A percentile compares a stretch with the other conserved stretches of the same genome.
Conservation (phyloP, 192 early-diverging fungal genomes). For the Coemansia biformis region DNA sequence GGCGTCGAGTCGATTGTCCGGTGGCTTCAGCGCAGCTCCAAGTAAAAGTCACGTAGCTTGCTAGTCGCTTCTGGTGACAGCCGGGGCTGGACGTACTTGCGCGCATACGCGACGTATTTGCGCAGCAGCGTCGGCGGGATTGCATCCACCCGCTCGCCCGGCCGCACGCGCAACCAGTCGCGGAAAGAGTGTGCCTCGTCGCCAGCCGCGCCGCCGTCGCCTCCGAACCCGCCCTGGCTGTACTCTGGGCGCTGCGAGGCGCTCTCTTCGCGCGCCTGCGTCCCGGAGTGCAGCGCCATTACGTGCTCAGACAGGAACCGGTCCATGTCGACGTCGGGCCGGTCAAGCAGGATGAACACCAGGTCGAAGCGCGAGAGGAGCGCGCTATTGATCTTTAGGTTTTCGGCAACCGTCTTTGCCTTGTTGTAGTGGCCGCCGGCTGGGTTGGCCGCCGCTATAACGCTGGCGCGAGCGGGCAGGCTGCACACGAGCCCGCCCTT, state of each 20-base stretch:
- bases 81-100: conserved; percentile 69
- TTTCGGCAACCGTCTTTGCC: conserved; percentile 75
- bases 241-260: conserved; percentile 1
- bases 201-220: conserved; percentile 1
- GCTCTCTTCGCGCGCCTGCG: conserved; percentile 1
- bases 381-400: conserved; percentile 62
- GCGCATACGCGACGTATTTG: conserved; percentile 84
- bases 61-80: conserved; percentile 56
- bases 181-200: conserved; percentile 6
- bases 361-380: conserved; percentile 78
- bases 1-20: conserved; percentile 63
- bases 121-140: conserved; percentile 64
- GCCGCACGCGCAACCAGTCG: conserved; percentile 46
- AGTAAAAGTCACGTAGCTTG: conserved; percentile 66
- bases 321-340: conserved; percentile 76
- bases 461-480: conserved; percentile 74
- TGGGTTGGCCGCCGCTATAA: conserved; percentile 87
- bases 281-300: conserved; percentile 62
- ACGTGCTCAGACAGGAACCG: conserved; percentile 74
- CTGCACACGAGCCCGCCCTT: conserved; percentile 83
- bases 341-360: conserved; percentile 76
- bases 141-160: conserved; percentile 55
- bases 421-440: conserved; percentile 84
- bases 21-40: conserved; percentile 60
- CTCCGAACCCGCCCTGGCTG: background rate